A percentile compares a stretch with the other conserved stretches of the same genome.
These are phyloP conservation scores for Singerocomus inundabilis DNA, from an alignment of 1,284 basidiomycete species.

Conservation along the genomic window DNA sequence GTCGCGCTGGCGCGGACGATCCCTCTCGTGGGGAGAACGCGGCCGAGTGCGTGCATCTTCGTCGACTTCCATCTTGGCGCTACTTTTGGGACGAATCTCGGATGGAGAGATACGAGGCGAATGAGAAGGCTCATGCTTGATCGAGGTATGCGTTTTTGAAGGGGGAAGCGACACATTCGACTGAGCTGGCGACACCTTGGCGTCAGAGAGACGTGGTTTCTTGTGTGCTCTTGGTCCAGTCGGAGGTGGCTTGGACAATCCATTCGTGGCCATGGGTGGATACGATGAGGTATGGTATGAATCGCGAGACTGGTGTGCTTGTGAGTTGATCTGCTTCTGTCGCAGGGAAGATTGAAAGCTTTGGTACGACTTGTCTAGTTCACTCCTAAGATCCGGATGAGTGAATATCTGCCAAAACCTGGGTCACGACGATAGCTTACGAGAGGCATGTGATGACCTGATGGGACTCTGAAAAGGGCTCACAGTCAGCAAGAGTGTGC, in stretches of 20 bases:
- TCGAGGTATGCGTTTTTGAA: constrained; percentile 26
- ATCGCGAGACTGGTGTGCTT: constrained; percentile 38
- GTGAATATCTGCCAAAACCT: constrained; percentile 13
- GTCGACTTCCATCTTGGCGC: constrained; percentile 58
- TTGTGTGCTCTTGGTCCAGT: constrained; percentile 77
- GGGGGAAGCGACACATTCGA: constrained; percentile 34
- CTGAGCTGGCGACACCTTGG: constrained; percentile 44
- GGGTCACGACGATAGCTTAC: constrained; percentile 44
- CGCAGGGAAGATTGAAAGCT: constrained; percentile 47
- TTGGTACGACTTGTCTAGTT: constrained; percentile 72
- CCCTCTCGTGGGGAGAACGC: constrained; percentile 39
- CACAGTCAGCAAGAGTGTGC: constrained; percentile 3
- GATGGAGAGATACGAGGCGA: constrained; percentile 41
- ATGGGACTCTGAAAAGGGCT: constrained; percentile 61
- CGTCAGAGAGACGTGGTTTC: constrained; percentile 65
- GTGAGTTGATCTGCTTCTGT: constrained; percentile 38
- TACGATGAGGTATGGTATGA: constrained; percentile 31
- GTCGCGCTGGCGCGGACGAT: constrained; percentile 40
- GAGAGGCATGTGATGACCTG: constrained; percentile 64
- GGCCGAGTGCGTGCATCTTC: constrained; percentile 44
- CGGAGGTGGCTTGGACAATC: constrained; percentile 55
- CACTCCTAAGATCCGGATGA: constrained; percentile 40
- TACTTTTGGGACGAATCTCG: constrained; percentile 36
- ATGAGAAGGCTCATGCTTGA: constrained; percentile 29
- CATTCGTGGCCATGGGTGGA: constrained; percentile 23